phyloP scores from a whole-genome alignment of 768 basidiomycete genomes.

The Terana coerulea region DNA sequence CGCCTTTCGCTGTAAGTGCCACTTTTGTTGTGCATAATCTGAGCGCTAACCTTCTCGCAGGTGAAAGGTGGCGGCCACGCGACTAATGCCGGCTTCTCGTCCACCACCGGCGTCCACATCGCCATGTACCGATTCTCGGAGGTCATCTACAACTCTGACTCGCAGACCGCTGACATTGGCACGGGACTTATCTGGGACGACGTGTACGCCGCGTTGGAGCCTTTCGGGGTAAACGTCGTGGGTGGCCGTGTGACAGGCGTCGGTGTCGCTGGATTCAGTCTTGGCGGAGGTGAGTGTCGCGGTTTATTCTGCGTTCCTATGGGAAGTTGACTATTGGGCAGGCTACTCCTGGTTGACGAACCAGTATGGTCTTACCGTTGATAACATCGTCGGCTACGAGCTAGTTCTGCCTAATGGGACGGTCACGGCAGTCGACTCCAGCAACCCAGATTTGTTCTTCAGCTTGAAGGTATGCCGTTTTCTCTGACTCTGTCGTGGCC shows the following conservation, averaged over 20 bases:
- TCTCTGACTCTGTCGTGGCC: background rate
- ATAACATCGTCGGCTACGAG: conserved; percentile 52
- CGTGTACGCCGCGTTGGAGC: conserved; percentile 52
- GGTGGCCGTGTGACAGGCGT: conserved; percentile 55
- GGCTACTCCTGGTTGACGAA: conserved; percentile 67
- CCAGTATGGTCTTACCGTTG: conserved; percentile 53
- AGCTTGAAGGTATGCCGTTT: conserved; percentile 35
- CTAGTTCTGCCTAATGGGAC: conserved; percentile 54
- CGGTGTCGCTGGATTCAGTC: conserved; percentile 28
- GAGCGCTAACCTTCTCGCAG: conserved; percentile 14
- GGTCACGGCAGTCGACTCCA: conserved; percentile 27
- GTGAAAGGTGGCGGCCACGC: conserved; percentile 35
- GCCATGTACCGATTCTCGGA: conserved; percentile 29
- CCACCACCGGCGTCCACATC: conserved; percentile 32
- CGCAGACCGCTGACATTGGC: conserved; percentile 26
- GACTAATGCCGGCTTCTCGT: conserved; percentile 32
- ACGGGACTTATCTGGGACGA: conserved; percentile 61
- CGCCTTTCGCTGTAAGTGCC: conserved; percentile 49
- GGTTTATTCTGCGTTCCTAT: background rate
- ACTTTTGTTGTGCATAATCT: background rate
- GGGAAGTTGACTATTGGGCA: conserved; percentile 11
- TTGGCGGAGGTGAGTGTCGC: conserved; percentile 48
- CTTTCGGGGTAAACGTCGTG: conserved; percentile 48
- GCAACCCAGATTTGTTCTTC: conserved; percentile 39
- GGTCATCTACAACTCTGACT: conserved; percentile 20